Evolutionary conservation across 2,329 filamentous ascomycete genomes (phyloP).

Genomic region (Diplodia intermedia): DNA sequence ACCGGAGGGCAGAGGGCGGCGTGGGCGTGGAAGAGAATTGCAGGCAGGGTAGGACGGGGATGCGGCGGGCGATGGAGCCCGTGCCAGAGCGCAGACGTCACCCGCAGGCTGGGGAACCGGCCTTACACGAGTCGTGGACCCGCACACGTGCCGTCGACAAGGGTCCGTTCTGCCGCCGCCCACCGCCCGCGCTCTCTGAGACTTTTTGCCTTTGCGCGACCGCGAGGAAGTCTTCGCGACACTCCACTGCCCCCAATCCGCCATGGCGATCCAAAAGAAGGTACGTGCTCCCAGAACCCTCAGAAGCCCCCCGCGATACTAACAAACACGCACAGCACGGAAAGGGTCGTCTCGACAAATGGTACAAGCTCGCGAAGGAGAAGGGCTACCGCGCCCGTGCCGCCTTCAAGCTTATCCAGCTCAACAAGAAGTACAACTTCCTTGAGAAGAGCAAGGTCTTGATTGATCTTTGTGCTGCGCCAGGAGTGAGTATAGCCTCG

Average conservation of each 20-base stretch:
- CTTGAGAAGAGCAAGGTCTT: slow-evolving; percentile 95
- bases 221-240: slow-evolving; percentile 26
- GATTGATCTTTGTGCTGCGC: slow-evolving; percentile 95
- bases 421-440: slow-evolving; percentile 99
- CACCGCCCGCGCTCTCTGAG: slow-evolving; percentile 1
- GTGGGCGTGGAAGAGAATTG: slow-evolving; percentile 17
- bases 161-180: slow-evolving; percentile 5
- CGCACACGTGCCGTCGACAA: not conserved
- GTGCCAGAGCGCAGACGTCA: slow-evolving; percentile 27
- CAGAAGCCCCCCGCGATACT: slow-evolving; percentile 34
- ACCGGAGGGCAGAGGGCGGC: slow-evolving; percentile 31
- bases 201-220: slow-evolving; percentile 29
- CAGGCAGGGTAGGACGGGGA: slow-evolving; percentile 29
- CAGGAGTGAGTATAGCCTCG: slow-evolving; percentile 69
- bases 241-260: slow-evolving; percentile 31
- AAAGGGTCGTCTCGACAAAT: slow-evolving; percentile 98
- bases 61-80: slow-evolving; percentile 3
- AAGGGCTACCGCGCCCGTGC: slow-evolving; percentile 96
- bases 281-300: slow-evolving; percentile 39
- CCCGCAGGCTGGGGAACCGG: slow-evolving; percentile 9
- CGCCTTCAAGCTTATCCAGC: slow-evolving; percentile 95
- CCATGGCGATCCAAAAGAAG: slow-evolving; percentile 98
- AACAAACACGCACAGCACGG: slow-evolving; percentile 67
- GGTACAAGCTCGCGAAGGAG: slow-evolving; percentile 98
- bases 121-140: not conserved